Base-by-base conservation (phyloP, 2,329 filamentous ascomycete species). In the Arthroderma sp. region DNA sequence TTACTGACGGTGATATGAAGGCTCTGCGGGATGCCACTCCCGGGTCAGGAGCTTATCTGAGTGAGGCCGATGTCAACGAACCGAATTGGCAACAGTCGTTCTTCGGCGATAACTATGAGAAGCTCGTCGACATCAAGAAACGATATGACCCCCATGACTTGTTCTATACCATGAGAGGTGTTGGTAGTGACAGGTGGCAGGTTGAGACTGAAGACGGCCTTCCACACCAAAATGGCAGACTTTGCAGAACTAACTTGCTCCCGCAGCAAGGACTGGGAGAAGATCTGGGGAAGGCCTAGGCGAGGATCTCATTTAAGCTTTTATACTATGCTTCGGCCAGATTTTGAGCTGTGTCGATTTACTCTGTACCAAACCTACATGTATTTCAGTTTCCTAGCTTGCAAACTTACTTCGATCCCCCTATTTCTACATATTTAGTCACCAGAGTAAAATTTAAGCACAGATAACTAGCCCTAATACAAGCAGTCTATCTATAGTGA, bases 21-120 rank as follows among this genome's bases (percentile, higher is more conserved):
- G 57, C 56, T 66, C 62, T 39, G 42, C 59, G 57, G 7, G 47
- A 54, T 38, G 57, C 56, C 38, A 58, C 58, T 45, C 57, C 58
- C 43, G 42, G 32, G 9, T 27, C 22, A 28, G n/a, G 39, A 11
- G 11, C 29, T 10, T 42, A 42, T 29, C 38, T 40, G 27, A 29
- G 11, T 4, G 46, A 36, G 45, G 51, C 42, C 4, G 36, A 49
- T 43, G 50, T 48, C 36, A 28, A 45, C 8, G 49, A 54, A 33
- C 52, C 52, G 2, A 34, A 53, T n/a, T 55, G 50, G 48, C 36
- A 55, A 36, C n/a, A 50, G 10, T 48, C 47, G 4, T 55, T 49
- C 39, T 55, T 44, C 29, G 54, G 54, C 4, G 46, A 45, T 6
- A 54, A 57, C 36, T 60, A 60, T 45, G 42, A 40, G 1, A 42